Conservation (phyloP, 1,139 yeast species). For the Spencermartinsiella ligniputridi region DNA sequence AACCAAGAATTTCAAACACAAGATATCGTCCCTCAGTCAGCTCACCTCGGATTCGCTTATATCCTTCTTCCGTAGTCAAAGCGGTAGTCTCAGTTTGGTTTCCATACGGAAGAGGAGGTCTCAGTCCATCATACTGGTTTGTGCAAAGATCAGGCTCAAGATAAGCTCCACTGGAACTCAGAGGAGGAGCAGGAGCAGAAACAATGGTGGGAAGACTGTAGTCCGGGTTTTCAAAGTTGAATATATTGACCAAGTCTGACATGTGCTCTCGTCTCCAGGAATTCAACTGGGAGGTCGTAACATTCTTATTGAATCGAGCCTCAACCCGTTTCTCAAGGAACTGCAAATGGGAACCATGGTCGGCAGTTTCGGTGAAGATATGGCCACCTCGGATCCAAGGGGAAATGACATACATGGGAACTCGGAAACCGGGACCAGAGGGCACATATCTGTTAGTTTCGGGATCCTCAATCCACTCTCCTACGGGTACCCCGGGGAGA, state of each 20-base stretch:
- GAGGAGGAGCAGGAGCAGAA: constrained; percentile 1
- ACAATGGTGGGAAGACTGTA: constrained; percentile 14
- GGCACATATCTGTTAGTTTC: constrained; percentile 12
- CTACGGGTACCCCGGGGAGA: constrained; percentile 15
- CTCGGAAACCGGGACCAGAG: constrained; percentile 19
- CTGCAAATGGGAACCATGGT: constrained; percentile 22
- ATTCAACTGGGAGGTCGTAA: constrained; percentile 12
- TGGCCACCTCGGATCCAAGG: constrained; percentile 25
- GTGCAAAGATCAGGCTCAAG: constrained; percentile 2
- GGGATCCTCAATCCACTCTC: constrained; percentile 19
- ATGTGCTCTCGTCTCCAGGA: constrained; percentile 22
- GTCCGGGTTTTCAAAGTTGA: constrained; percentile 22
- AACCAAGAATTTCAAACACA: constrained; percentile 5
- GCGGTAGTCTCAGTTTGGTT: constrained; percentile 2
- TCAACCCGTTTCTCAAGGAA: constrained; percentile 20
- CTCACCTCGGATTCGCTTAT: constrained; percentile 3
- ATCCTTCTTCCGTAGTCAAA: constrained; percentile 5
- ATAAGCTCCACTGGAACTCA: not conserved
- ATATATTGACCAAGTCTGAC: constrained; percentile 21
- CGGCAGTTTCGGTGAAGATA: constrained; percentile 25
- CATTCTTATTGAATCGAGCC: constrained; percentile 12
- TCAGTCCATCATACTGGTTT: not conserved
- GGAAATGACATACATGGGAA: constrained; percentile 17
- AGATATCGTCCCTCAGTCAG: constrained; percentile 8
- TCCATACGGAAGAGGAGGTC: constrained; percentile 5